Conservation (phyloP, 2,329 filamentous ascomycete genomes). For the Exophiala lecanii-corni region DNA sequence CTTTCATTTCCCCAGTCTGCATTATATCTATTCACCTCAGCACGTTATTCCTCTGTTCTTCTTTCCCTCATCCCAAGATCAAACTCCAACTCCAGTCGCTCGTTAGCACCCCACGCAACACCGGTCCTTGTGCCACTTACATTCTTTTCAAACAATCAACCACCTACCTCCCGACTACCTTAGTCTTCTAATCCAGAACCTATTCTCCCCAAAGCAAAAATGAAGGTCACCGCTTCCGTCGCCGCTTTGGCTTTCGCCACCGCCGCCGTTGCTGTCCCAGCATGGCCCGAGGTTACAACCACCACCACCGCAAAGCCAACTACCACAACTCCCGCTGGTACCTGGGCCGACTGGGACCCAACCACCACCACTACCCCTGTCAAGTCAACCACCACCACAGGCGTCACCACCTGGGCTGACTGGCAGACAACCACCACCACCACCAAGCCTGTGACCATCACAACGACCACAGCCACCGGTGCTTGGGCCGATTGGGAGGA, state of each 20-base stretch:
- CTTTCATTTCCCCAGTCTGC: background rate
- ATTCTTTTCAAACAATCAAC: slow-evolving; percentile 21
- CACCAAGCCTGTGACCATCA: slow-evolving; percentile 6
- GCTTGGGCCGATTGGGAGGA: slow-evolving; percentile 21
- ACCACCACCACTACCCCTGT: slow-evolving; percentile 6
- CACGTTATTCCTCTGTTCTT: slow-evolving; percentile 3
- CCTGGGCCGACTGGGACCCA: background rate
- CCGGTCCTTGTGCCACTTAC: slow-evolving; percentile 23
- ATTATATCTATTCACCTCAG: slow-evolving; percentile 1
- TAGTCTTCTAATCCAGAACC: slow-evolving; percentile 23
- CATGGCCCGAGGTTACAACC: slow-evolving; percentile 13
- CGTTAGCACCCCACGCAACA: slow-evolving; percentile 19
- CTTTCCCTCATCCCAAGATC: slow-evolving; percentile 18
- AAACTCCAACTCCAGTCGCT: slow-evolving; percentile 24
- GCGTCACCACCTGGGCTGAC: slow-evolving; percentile 11
- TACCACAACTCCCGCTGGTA: slow-evolving; percentile 10
- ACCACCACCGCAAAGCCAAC: slow-evolving; percentile 17
- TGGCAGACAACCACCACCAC: slow-evolving; percentile 12
- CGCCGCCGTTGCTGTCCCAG: slow-evolving; percentile 16
- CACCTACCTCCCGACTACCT: slow-evolving; percentile 6
- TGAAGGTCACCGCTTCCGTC: slow-evolving; percentile 24
- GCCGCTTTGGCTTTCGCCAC: slow-evolving; percentile 16
- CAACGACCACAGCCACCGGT: slow-evolving; percentile 9
- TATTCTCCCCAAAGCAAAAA: slow-evolving; percentile 19
- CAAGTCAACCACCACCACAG: slow-evolving; percentile 3